Conservation (phyloP, 2,329 filamentous ascomycete species). For the Myriosclerotinia duriaeana region DNA sequence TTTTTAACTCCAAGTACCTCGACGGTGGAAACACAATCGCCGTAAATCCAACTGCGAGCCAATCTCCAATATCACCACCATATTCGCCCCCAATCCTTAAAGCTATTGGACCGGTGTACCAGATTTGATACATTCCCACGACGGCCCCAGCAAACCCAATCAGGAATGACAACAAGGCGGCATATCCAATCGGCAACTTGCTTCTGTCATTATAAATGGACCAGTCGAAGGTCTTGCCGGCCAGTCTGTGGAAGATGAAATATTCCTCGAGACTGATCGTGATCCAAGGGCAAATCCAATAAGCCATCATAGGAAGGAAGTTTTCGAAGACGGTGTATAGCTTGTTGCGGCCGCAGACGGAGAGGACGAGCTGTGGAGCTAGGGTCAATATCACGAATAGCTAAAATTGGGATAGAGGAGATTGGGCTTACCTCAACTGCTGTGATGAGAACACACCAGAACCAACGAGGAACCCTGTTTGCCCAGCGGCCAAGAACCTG, state of each 20-base stretch:
- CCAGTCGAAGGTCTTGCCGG: constrained; percentile 55
- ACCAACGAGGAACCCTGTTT: constrained; percentile 56
- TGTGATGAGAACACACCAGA: constrained; percentile 43
- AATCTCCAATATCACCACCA: constrained; percentile 53
- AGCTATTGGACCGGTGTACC: constrained; percentile 66
- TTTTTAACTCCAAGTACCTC: constrained; percentile 51
- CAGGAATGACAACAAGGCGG: constrained; percentile 60
- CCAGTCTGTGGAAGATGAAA: constrained; percentile 60
- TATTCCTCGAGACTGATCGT: constrained; percentile 61
- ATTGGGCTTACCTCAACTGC: constrained; percentile 25
- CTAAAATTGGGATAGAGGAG: neutral
- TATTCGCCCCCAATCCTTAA: constrained; percentile 50
- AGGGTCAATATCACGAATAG: neutral
- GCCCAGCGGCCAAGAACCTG: constrained; percentile 61
- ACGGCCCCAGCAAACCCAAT: constrained; percentile 63
- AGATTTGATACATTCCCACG: constrained; percentile 65
- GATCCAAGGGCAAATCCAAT: constrained; percentile 58
- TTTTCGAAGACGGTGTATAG: constrained; percentile 44
- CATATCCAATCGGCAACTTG: constrained; percentile 60
- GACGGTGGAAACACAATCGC: constrained; percentile 49
- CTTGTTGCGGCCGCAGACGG: constrained; percentile 27
- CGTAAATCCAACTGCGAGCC: constrained; percentile 53
- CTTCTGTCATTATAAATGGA: constrained; percentile 55
- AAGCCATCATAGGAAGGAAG: constrained; percentile 57
- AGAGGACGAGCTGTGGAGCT: constrained; percentile 20